phyloP scores from a whole-genome alignment of 306 rosid genomes.

The Quercus rubra region DNA sequence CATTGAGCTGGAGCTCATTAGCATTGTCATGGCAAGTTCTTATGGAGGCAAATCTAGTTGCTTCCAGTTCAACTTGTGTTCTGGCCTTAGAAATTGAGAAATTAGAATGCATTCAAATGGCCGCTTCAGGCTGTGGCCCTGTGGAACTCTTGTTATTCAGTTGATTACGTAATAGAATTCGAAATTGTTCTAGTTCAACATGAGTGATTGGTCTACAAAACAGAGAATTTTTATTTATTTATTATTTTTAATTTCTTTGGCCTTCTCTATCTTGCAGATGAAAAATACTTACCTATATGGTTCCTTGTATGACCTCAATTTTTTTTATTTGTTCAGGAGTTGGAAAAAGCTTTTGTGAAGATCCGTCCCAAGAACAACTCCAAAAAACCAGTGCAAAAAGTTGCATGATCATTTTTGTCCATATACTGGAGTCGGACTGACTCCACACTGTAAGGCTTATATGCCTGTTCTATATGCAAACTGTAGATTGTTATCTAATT shows the following conservation, averaged over 20 bases:
- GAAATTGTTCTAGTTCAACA: background rate
- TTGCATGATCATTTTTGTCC: constrained; percentile 15
- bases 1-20: too few relatives aligned
- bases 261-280: background rate
- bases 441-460: background rate
- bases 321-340: constrained; percentile 47
- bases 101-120: too few relatives aligned
- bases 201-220: background rate
- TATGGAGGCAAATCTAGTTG: too few relatives aligned
- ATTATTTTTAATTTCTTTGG: background rate
- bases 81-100: too few relatives aligned
- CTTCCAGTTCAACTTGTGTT: too few relatives aligned
- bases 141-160: background rate
- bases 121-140: background rate
- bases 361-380: constrained; percentile 82
- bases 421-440: background rate
- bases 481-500: background rate
- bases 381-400: constrained; percentile 59
- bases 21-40: too few relatives aligned
- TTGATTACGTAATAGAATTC: background rate
- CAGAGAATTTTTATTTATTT: background rate
- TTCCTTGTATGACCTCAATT: constrained; percentile 3
- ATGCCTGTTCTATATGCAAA: background rate
- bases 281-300: background rate
- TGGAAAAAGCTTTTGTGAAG: constrained; percentile 81